Evolutionary conservation across 768 basidiomycete species (phyloP).

Genomic region (Tylopilus balloui): DNA sequence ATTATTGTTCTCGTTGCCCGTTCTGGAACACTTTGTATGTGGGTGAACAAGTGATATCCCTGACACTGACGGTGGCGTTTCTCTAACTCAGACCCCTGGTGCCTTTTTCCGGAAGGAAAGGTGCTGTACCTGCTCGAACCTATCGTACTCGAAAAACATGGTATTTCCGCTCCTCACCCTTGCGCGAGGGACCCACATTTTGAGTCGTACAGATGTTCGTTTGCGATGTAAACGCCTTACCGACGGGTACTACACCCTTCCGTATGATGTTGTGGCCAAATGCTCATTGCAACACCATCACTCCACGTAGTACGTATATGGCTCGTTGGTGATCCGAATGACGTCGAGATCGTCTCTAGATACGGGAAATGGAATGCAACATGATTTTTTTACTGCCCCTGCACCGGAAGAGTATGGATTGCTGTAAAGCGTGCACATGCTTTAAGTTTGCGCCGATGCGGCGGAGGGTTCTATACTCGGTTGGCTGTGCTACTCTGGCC

Average conservation of each 20-base stretch:
- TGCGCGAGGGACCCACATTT: background rate
- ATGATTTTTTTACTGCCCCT: background rate
- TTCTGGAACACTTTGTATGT: background rate
- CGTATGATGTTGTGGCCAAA: background rate
- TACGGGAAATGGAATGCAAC: background rate
- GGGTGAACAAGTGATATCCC: background rate
- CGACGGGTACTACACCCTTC: background rate
- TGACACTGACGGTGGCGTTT: background rate
- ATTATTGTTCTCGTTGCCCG: background rate
- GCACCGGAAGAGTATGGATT: background rate
- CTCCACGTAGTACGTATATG: background rate
- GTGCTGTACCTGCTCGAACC: background rate
- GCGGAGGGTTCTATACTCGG: too few species aligned
- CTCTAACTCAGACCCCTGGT: background rate
- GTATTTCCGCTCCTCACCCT: background rate
- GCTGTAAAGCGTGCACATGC: background rate
- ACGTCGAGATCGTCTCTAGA: conserved; percentile 3
- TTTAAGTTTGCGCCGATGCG: background rate
- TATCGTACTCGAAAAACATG: background rate
- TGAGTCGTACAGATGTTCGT: background rate
- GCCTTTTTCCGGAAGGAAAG: background rate
- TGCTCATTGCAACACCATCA: background rate
- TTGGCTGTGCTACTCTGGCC: too few species aligned
- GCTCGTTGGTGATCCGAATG: background rate
- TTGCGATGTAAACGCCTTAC: background rate